phyloP scores from a whole-genome alignment of 495 filamentous ascomycete species.

The Collariella sp. region DNA sequence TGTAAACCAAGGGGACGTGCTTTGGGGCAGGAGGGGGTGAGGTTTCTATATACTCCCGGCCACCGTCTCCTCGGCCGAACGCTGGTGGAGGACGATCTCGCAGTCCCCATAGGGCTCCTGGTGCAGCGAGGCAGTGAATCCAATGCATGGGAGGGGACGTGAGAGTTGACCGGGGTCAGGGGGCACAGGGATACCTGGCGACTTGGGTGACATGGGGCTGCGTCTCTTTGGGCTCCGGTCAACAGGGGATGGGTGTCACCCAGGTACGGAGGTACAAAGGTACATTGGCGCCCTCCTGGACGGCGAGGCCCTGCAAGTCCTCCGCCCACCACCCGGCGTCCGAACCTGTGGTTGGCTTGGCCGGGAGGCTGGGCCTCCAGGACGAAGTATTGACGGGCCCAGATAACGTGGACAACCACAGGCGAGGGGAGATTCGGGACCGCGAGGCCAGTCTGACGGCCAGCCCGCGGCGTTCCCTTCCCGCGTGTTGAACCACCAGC shows the following conservation, averaged over 20 bases:
- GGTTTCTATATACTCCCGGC: slow-evolving; percentile 29
- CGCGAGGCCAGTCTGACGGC: background rate
- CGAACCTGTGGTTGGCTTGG: slow-evolving; percentile 16
- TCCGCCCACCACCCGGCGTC: slow-evolving; percentile 4
- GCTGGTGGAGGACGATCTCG: slow-evolving; percentile 30
- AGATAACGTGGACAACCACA: background rate
- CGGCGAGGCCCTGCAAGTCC: slow-evolving; percentile 18
- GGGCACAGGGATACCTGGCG: slow-evolving; percentile 12
- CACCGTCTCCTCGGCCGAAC: slow-evolving; percentile 20
- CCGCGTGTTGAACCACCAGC: background rate
- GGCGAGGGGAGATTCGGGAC: background rate
- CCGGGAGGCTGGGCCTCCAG: slow-evolving; percentile 16
- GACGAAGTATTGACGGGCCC: no score
- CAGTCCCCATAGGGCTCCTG: slow-evolving; percentile 22
- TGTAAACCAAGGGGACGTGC: slow-evolving; percentile 3
- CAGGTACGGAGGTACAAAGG: slow-evolving; percentile 10
- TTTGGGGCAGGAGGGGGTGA: slow-evolving; percentile 20
- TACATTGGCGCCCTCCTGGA: slow-evolving; percentile 24
- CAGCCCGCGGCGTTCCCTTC: background rate
- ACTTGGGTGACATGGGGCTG: slow-evolving; percentile 17
- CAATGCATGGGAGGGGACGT: slow-evolving; percentile 21
- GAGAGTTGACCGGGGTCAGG: slow-evolving; percentile 7
- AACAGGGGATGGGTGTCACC: slow-evolving; percentile 7
- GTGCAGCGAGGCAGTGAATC: slow-evolving; percentile 25
- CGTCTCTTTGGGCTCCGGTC: slow-evolving; percentile 7